These are phyloP conservation scores for Wallacemonas sp. DNA, from an alignment of 208 protist genomes.

Conservation along the genomic window DNA sequence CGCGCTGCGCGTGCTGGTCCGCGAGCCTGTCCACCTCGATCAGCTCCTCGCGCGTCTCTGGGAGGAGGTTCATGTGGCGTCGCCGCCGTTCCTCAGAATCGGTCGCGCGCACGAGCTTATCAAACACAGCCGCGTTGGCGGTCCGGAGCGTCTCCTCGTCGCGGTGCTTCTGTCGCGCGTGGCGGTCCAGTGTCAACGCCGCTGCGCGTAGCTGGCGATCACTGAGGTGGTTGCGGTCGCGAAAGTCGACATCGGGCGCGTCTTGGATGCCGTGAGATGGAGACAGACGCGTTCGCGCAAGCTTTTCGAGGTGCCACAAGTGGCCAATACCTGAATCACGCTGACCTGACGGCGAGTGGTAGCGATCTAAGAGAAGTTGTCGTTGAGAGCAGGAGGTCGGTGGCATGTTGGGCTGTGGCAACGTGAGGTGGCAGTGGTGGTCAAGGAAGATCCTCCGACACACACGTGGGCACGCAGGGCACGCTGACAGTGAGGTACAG, in stretches of 20 bases:
- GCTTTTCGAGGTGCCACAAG: constrained; percentile 62
- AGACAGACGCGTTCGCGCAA: constrained; percentile 44
- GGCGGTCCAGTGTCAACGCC: constrained; percentile 25
- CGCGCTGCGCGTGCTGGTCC: constrained; percentile 34
- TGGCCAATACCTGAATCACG: constrained; percentile 51
- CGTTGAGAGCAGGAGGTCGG: neutral
- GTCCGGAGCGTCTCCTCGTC: constrained; percentile 36
- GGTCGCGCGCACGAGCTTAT: constrained; percentile 33
- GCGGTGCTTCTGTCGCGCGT: constrained; percentile 30
- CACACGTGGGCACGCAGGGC: too few species aligned
- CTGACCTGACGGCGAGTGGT: constrained; percentile 7
- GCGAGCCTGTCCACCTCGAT: constrained; percentile 24
- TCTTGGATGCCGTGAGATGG: constrained; percentile 41
- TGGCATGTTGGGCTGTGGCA: too few species aligned
- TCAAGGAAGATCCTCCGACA: too few species aligned
- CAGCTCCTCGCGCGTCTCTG: constrained; percentile 19
- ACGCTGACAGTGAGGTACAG: too few species aligned
- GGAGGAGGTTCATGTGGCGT: constrained; percentile 47
- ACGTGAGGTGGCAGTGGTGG: too few species aligned
- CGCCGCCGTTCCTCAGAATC: constrained; percentile 22
- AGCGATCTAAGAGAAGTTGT: neutral
- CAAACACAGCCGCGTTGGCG: constrained; percentile 29
- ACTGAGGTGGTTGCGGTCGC: constrained; percentile 18
- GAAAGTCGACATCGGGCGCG: constrained; percentile 53
- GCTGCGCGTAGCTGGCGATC: constrained; percentile 13